These are phyloP conservation scores for Sporormia fimetaria DNA, from an alignment of 495 filamentous ascomycete species.

Conservation along the genomic window DNA sequence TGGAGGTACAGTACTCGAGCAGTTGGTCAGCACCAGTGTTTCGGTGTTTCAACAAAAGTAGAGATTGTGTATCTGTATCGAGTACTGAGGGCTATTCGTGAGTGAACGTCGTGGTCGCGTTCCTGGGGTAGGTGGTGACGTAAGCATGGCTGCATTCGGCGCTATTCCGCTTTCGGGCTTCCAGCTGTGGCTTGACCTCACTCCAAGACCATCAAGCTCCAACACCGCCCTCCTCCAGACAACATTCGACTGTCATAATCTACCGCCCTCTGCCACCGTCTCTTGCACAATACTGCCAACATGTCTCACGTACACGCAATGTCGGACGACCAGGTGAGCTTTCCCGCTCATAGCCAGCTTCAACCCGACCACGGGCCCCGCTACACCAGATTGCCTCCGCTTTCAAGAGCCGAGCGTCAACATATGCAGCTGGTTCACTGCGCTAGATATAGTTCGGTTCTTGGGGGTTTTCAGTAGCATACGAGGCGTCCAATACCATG, in stretches of 20 bases:
- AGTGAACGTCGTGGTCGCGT: no score
- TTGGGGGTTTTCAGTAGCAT: no score
- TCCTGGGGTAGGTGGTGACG: no score
- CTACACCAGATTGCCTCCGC: constrained; percentile 11
- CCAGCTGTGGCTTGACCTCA: constrained; percentile 7
- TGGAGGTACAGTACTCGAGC: no score
- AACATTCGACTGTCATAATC: neutral
- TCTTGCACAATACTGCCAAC: constrained; percentile 31
- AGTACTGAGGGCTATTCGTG: no score
- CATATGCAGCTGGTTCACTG: no score
- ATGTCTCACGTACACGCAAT: constrained; percentile 92
- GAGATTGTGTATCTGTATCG: no score
- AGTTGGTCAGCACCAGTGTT: no score
- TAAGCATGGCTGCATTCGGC: neutral
- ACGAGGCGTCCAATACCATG: no score
- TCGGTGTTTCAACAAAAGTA: no score
- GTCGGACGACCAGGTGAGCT: constrained; percentile 84
- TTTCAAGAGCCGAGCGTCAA: no score
- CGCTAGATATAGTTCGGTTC: no score
- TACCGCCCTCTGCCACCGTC: constrained; percentile 3
- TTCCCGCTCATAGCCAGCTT: constrained; percentile 4
- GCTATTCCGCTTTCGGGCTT: constrained; percentile 10
- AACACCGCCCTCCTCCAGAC: neutral
- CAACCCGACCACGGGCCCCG: constrained; percentile 10
- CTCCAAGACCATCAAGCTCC: neutral